Base-by-base conservation (phyloP, 306 rosid genomes). In the Abrus pulchellus region DNA sequence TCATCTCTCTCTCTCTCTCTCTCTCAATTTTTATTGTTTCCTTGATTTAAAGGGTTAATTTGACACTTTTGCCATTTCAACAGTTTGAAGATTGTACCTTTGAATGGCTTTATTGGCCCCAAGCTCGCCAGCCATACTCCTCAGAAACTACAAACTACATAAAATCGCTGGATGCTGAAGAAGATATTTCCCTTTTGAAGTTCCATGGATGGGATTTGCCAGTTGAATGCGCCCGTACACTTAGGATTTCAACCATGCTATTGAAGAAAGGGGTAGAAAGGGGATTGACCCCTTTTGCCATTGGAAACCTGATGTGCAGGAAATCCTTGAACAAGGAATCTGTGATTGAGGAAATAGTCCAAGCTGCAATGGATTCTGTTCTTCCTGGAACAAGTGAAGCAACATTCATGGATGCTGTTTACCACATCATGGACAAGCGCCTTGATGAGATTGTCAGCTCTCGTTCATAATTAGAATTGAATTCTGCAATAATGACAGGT, bases 61-160 rank as follows among this genome's bases (percentile, higher is more conserved):
- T 83, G 62, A 86, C 80, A 12, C 52, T 30, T 76, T 77, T 85
- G 49, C 14, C 77, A 44, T 77, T 40, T 41, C 63, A 80, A 86
- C 91, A 93, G 97, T 92, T 94, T 78, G 97, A 94, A 87, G 98
- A 94, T 87, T 90, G 97, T 70, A 92, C 98, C 59, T 94, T 94
- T 67, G 98, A 94, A 75, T 94, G 98, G 98, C 94, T 94, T 41
- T 92, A 92, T 76, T 94, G 98, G 98, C 94, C 98, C 43, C 98
- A 94, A 87, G 91, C 98, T 32, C 89, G 82, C 57, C 79, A 89
- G 80, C 92, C 94, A 5, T 94, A 89, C 85, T 83, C 90, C 9
- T 36, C 82, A 3, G 93, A 88, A 83, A 86, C 83, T 7, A 32
- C 92, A 34, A 90, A 92, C 14, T 92, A 94, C 87, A 80, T 92